Base-by-base conservation (phyloP, 768 basidiomycete species). In the Lyophyllum atratum region DNA sequence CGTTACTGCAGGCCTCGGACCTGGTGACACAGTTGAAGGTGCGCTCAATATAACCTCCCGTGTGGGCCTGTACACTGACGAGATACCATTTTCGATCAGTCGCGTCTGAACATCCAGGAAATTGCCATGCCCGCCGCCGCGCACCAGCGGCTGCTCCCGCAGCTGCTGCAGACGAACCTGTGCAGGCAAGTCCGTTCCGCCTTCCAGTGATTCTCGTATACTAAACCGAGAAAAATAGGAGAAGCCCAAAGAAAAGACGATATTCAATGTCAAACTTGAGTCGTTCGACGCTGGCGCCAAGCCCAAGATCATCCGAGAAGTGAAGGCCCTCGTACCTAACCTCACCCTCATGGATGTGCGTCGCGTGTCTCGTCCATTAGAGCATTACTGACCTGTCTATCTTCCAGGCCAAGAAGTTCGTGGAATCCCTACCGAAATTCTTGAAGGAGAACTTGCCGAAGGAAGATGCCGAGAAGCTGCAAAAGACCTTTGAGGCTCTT, bases 201-300 rank as follows among this genome's bases (percentile, higher is more conserved):
- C 2, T 2, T 29, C 12, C 43, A 15, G 21, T 22, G 1, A 39
- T n/a, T 24, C 14, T n/a, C 22, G 22, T 22, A 28, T 31, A 15
- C 19, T 54, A 42, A n/a, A 22, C 42, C 8, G 1, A 8, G 2
- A 29, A 43, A 24, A 56, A 21, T 60, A 93, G 88, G 93, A 94
- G 73, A 97, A 95, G 69, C 95, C 95, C 48, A 98, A 97, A 77
- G 97, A 98, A 79, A 98, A 98, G 86, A 97, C 95, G 17, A 82
- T 95, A 31, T 99, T 99, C 78, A 95, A 88, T 65, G 90, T 98
- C 68, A 94, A 86, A 74, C 83, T 99, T 40, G 93, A 96, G 70
- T 93, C 93, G 46, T 97, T 98, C 67, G 95, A 97, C 59, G 85
- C 94, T 2, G 80, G 84, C 11, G 80, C 92, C 51, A 99, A 99